Conservation (phyloP, 2,329 filamentous ascomycete genomes). For the Penicillium sp. region DNA sequence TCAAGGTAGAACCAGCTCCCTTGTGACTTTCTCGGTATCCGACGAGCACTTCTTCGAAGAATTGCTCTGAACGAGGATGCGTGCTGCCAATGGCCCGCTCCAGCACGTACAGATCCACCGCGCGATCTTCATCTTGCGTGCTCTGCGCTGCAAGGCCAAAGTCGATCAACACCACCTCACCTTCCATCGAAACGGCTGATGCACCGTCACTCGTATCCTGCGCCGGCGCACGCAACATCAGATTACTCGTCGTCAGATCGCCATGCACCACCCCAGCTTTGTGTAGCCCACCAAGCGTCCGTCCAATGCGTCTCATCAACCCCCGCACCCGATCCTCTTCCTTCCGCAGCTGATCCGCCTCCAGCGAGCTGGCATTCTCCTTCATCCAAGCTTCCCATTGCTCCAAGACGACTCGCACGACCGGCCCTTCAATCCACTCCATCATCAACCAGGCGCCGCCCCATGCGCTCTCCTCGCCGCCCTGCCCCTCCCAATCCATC, state of each 20-base stretch:
- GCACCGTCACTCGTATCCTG: conserved; percentile 15
- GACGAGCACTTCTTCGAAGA: conserved; percentile 67
- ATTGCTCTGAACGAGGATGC: conserved; percentile 73
- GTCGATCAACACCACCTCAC: conserved; percentile 85
- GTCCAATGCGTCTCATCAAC: conserved; percentile 66
- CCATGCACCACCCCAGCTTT: conserved; percentile 83
- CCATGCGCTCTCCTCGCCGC: conserved; percentile 46
- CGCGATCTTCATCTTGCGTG: conserved; percentile 80
- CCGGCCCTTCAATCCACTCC: conserved; percentile 74
- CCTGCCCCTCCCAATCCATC: conserved; percentile 56
- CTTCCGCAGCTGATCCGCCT: conserved; percentile 28
- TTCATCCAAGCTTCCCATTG: conserved; percentile 54
- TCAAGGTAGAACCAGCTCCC: conserved; percentile 67
- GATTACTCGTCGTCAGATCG: conserved; percentile 93
- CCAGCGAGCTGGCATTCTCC: conserved; percentile 24
- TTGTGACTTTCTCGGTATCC: conserved; percentile 71
- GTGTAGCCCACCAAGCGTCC: conserved; percentile 70
- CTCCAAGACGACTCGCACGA: conserved; percentile 65
- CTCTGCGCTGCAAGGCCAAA: conserved; percentile 84
- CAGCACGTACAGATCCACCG: conserved; percentile 92
- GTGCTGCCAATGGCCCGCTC: conserved; percentile 93
- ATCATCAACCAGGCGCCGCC: conserved; percentile 72
- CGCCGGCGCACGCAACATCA: conserved; percentile 63
- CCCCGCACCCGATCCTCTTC: conserved; percentile 50
- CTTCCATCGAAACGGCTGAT: conserved; percentile 43